Conservation (phyloP, 75 land plant species). For the Ceratopteris richardii region DNA sequence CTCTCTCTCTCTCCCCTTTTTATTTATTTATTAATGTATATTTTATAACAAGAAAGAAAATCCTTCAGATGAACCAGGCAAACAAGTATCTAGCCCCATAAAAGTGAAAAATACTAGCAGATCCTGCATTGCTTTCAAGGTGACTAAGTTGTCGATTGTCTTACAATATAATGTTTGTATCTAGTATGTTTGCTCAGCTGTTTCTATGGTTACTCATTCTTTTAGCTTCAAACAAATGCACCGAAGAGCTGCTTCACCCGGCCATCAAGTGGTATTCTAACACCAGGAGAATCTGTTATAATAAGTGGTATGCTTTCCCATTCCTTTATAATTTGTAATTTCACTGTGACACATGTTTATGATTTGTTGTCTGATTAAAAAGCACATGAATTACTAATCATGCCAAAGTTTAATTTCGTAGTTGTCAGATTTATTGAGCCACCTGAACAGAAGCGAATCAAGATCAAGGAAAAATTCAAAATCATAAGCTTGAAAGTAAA, state of each 20-base stretch:
- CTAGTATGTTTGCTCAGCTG: too few species aligned
- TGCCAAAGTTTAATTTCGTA: neutral
- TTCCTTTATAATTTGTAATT: neutral
- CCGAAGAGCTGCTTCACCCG: slow-evolving; percentile 58
- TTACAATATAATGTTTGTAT: too few species aligned
- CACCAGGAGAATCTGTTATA: slow-evolving; percentile 37
- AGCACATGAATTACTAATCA: neutral
- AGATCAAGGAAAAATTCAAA: slow-evolving; percentile 41
- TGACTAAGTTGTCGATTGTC: too few species aligned
- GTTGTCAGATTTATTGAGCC: slow-evolving; percentile 48
- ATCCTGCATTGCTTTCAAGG: too few species aligned
- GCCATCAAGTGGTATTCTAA: slow-evolving; percentile 43
- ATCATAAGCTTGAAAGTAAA: slow-evolving; percentile 44
- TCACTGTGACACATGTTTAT: too few species aligned
- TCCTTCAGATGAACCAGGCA: too few species aligned
- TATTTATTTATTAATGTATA: too few species aligned
- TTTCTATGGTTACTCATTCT: neutral
- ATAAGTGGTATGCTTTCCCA: slow-evolving; percentile 25
- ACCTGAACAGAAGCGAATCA: slow-evolving; percentile 31
- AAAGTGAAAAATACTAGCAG: too few species aligned
- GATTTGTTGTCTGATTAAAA: too few species aligned
- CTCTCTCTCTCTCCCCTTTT: too few species aligned
- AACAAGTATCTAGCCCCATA: too few species aligned
- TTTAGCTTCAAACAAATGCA: slow-evolving; percentile 49
- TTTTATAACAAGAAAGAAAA: too few species aligned